Evolutionary conservation across 495 filamentous ascomycete species (phyloP).

Genomic region (Entonaema liquescens): DNA sequence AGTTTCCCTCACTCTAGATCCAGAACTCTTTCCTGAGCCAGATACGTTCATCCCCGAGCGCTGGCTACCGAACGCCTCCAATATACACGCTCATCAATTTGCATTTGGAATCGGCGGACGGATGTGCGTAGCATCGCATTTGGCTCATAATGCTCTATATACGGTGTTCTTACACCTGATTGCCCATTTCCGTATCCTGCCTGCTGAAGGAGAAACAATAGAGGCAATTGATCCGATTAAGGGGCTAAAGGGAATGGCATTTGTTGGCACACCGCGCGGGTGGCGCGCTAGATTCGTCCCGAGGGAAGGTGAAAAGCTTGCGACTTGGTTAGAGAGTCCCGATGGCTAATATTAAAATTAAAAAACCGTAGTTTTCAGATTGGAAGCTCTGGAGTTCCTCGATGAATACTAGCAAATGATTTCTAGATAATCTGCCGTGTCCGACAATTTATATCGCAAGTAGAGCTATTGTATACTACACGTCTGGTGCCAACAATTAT

Average conservation of each 20-base stretch:
- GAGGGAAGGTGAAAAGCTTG: conserved; percentile 23
- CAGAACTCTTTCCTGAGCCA: conserved; percentile 68
- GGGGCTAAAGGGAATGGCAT: conserved; percentile 18
- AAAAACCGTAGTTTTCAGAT: background rate
- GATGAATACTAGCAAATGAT: background rate
- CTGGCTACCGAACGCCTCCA: conserved; percentile 64
- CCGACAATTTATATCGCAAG: background rate
- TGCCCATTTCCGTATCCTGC: conserved; percentile 62
- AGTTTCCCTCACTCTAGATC: conserved; percentile 50
- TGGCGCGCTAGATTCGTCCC: conserved; percentile 32
- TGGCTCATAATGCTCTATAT: conserved; percentile 73
- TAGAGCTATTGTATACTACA: background rate
- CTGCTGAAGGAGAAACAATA: conserved; percentile 21
- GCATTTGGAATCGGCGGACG: conserved; percentile 74
- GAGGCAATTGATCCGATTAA: conserved; percentile 26
- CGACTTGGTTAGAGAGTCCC: conserved; percentile 23
- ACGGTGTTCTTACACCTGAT: conserved; percentile 75
- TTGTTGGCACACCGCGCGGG: conserved; percentile 24
- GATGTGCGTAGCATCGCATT: conserved; percentile 76
- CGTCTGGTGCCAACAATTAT: background rate
- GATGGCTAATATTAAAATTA: conserved; percentile 1
- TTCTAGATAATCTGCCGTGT: background rate
- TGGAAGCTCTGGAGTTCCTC: too few relatives aligned
- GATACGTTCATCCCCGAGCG: conserved; percentile 69
- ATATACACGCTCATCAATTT: conserved; percentile 69